Evolutionary conservation across 768 basidiomycete genomes (phyloP).

Genomic region (Rhodotorula sphaerocarpa): DNA sequence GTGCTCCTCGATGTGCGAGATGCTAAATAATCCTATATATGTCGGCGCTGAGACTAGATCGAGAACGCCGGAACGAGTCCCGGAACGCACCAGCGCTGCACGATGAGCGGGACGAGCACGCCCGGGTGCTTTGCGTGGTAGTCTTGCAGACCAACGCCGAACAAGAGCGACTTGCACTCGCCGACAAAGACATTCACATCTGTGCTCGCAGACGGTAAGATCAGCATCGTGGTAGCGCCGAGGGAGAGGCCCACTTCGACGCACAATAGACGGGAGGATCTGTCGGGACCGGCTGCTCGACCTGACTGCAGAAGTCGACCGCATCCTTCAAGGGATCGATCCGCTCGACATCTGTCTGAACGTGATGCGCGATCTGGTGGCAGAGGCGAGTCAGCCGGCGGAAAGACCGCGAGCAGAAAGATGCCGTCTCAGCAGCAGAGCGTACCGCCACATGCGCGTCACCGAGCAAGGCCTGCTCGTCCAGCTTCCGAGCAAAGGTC

Average conservation of each 20-base stretch:
- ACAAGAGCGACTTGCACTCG: slow-evolving; percentile 34
- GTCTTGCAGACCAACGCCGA: slow-evolving; percentile 36
- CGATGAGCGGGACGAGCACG: slow-evolving; percentile 28
- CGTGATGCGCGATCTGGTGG: slow-evolving; percentile 17
- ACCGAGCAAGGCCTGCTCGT: slow-evolving; percentile 10
- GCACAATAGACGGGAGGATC: slow-evolving; percentile 31
- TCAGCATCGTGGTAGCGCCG: not conserved
- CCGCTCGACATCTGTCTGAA: slow-evolving; percentile 4
- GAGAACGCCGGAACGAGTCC: too few relatives aligned
- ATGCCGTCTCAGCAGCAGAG: not conserved
- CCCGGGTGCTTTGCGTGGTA: slow-evolving; percentile 33
- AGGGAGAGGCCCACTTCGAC: not conserved
- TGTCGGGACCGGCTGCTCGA: not conserved
- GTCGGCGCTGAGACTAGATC: slow-evolving; percentile 11
- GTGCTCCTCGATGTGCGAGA: slow-evolving; percentile 30
- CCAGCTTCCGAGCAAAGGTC: slow-evolving; percentile 1
- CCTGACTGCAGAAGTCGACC: not conserved
- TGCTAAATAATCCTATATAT: too few relatives aligned
- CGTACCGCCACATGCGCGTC: slow-evolving; percentile 16
- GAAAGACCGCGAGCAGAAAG: not conserved
- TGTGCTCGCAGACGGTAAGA: not conserved
- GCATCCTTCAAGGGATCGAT: slow-evolving; percentile 27
- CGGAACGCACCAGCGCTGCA: slow-evolving; percentile 23
- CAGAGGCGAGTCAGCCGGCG: rapidly evolving
- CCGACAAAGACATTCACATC: slow-evolving; percentile 36